These are phyloP conservation scores for Tympanopsis confertula DNA, from an alignment of 2,329 filamentous ascomycete genomes.

Conservation along the genomic window DNA sequence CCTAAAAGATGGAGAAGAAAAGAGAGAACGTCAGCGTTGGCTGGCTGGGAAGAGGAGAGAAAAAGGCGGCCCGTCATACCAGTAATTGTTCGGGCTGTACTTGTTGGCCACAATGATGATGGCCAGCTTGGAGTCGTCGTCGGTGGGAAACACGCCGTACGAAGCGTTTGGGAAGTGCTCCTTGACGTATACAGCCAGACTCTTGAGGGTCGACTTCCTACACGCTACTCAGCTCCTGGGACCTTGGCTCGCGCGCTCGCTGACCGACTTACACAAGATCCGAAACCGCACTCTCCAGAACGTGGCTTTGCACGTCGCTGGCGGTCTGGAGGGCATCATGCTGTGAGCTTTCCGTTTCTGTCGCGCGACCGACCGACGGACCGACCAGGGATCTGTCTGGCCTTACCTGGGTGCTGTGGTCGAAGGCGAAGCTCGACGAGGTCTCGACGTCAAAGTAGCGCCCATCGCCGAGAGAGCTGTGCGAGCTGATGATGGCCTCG, in stretches of 20 bases:
- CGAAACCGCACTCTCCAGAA: slow-evolving; percentile 62
- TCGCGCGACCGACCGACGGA: slow-evolving; percentile 4
- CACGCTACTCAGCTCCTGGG: slow-evolving; percentile 3
- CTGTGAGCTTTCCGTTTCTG: slow-evolving; percentile 2
- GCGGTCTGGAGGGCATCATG: slow-evolving; percentile 51
- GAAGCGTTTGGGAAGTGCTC: slow-evolving; percentile 82
- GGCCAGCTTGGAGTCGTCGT: slow-evolving; percentile 65
- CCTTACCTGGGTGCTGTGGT: slow-evolving; percentile 66
- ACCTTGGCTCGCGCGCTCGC: not conserved
- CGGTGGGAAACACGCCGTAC: slow-evolving; percentile 71
- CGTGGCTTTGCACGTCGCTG: slow-evolving; percentile 68
- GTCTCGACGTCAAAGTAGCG: slow-evolving; percentile 86
- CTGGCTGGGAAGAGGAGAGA: not conserved
- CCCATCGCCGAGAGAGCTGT: slow-evolving; percentile 70
- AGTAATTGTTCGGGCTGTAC: slow-evolving; percentile 96
- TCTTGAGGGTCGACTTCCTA: slow-evolving; percentile 76
- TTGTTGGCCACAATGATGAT: slow-evolving; percentile 86
- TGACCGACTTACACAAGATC: slow-evolving; percentile 57
- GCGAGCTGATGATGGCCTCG: slow-evolving; percentile 60
- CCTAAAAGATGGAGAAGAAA: slow-evolving; percentile 30
- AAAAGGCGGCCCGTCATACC: slow-evolving; percentile 35
- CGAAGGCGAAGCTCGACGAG: slow-evolving; percentile 77
- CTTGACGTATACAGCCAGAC: slow-evolving; percentile 60
- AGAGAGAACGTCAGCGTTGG: slow-evolving; percentile 1
- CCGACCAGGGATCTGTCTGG: not conserved